A percentile compares a stretch with the other conserved stretches of the same genome.
Conservation (phyloP, 108 stramenopile species). For the Cyclotella kingstonii region DNA sequence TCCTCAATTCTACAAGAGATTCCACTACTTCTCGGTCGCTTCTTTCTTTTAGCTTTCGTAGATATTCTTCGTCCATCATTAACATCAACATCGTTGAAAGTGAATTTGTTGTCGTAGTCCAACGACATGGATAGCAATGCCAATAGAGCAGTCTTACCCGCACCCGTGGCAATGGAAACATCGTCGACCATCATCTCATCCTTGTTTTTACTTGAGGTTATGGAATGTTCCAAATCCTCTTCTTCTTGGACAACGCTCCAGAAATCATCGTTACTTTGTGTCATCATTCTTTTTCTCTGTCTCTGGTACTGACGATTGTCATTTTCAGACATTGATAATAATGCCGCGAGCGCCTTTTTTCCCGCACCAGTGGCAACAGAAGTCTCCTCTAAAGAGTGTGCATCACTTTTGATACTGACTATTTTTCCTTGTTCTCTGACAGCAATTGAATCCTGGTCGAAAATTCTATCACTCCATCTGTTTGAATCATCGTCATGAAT, state of each 20-base stretch:
- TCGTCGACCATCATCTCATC: background rate
- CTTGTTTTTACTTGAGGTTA: background rate
- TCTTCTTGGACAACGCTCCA: constrained; percentile 8
- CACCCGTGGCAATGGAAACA: constrained; percentile 15
- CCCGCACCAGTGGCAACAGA: constrained; percentile 29
- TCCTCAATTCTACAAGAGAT: background rate
- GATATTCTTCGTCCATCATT: background rate
- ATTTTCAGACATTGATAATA: constrained; percentile 18
- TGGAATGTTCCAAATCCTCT: no score
- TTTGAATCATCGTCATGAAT: no score
- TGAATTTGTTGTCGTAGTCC: background rate
- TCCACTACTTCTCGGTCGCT: background rate
- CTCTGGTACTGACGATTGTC: background rate
- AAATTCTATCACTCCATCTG: background rate
- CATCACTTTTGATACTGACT: background rate
- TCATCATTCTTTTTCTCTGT: background rate
- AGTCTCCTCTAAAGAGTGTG: constrained; percentile 9
- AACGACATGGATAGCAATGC: constrained; percentile 10
- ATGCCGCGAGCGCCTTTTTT: constrained; percentile 15
- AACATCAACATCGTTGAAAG: background rate
- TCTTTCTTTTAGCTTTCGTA: background rate
- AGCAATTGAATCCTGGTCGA: background rate
- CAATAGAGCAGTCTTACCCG: constrained; percentile 20
- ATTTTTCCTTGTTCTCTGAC: background rate
- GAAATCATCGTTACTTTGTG: constrained; percentile 4